These are phyloP conservation scores for Epichloe sp. DNA, from an alignment of 2,329 filamentous ascomycete genomes.

Conservation along the genomic window DNA sequence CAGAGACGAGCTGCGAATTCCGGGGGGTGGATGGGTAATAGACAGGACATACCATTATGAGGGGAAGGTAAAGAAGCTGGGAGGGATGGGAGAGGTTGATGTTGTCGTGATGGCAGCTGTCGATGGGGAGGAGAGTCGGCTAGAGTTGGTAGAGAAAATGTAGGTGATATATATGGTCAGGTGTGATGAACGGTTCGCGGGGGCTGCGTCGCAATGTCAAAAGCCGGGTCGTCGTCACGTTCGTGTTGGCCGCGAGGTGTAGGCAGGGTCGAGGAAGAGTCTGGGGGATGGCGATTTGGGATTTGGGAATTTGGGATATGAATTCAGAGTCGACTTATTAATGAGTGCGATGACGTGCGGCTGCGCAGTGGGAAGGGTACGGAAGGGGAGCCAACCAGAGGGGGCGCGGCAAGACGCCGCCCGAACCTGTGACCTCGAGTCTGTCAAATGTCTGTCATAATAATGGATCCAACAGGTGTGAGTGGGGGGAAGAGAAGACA, in stretches of 20 bases:
- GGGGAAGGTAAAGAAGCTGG: neutral
- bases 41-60: slow-evolving; percentile 7
- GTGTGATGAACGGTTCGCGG: neutral
- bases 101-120: slow-evolving; percentile 2
- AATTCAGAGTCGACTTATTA: neutral
- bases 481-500: neutral
- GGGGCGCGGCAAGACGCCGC: neutral
- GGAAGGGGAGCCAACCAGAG: neutral
- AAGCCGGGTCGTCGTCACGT: neutral
- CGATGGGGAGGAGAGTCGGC: neutral
- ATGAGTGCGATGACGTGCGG: slow-evolving; percentile 1
- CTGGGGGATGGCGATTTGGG: neutral
- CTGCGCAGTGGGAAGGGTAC: neutral
- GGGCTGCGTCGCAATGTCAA: neutral
- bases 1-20: slow-evolving; percentile 4
- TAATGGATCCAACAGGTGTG: neutral
- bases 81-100: neutral
- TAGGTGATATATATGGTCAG: slow-evolving; percentile 1
- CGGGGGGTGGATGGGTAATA: neutral
- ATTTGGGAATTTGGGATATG: neutral
- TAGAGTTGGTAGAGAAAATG: neutral
- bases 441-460: too few species aligned
- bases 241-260: neutral
- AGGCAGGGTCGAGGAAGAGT: neutral
- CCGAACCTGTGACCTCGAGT: neutral